Conservation (phyloP, 306 rosid species). For the Quillaja saponaria region DNA sequence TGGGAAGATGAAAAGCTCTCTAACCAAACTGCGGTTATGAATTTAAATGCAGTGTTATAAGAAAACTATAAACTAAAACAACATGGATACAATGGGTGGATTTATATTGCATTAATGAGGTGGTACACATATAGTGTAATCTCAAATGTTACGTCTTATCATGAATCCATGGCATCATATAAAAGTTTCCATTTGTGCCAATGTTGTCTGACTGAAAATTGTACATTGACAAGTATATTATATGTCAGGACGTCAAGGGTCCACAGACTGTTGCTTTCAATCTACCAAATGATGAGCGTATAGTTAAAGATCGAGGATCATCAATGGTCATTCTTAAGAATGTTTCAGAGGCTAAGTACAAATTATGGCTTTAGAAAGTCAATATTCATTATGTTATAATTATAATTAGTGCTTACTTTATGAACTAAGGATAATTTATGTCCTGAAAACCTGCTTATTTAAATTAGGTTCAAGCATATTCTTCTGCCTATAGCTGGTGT, state of each 20-base stretch:
- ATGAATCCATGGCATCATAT: too few species aligned
- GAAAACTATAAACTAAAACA: too few species aligned
- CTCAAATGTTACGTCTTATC: too few species aligned
- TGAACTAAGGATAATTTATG: constrained; percentile 11
- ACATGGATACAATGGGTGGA: too few species aligned
- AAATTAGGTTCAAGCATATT: constrained; percentile 76
- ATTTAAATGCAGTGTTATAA: too few species aligned
- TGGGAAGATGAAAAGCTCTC: too few species aligned
- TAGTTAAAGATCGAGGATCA: constrained; percentile 83
- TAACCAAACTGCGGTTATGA: too few species aligned
- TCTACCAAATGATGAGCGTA: constrained; percentile 92
- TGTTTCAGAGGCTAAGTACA: constrained; percentile 94
- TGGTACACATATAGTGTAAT: too few species aligned
- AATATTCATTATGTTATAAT: constrained; percentile 22
- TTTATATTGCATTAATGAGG: too few species aligned
- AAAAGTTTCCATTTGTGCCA: too few species aligned
- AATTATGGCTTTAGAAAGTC: constrained; percentile 28
- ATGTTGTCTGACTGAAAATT: constrained; percentile 19
- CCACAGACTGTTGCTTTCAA: constrained; percentile 97
- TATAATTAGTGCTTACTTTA: constrained; percentile 20
- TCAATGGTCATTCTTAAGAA: constrained; percentile 99
- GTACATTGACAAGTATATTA: constrained; percentile 24
- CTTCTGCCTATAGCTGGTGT: constrained; percentile 80
- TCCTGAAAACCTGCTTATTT: constrained; percentile 29
- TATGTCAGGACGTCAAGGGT: constrained; percentile 86